Percentiles rank a stretch among this genome's conserved stretches.
These are phyloP conservation scores for Nicotiana rustica DNA, from an alignment of 305 asterid genomes.

Conservation along the genomic window DNA sequence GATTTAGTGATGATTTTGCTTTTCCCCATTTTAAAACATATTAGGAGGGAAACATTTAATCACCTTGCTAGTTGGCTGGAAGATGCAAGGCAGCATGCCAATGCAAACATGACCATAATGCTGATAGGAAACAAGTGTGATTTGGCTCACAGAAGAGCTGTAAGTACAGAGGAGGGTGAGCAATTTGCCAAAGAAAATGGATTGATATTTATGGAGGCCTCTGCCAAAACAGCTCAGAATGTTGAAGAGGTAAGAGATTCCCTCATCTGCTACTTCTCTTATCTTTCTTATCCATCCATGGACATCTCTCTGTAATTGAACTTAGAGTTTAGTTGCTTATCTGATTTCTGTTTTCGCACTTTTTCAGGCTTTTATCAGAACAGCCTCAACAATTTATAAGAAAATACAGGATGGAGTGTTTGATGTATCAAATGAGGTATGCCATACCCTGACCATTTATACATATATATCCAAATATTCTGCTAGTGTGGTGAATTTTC, in stretches of 20 bases:
- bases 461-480: not conserved
- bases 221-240: conserved; percentile 85
- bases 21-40: conserved; percentile 9
- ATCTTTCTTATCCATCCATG: not conserved
- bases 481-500: not conserved
- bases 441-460: not conserved
- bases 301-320: not conserved
- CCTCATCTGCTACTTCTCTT: not conserved
- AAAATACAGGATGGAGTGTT: conserved; percentile 81
- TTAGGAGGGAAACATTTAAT: conserved; percentile 79
- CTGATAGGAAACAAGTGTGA: conserved; percentile 76
- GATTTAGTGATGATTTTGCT: not conserved
- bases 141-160: conserved; percentile 75
- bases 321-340: not conserved
- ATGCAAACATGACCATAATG: conserved; percentile 74
- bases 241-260: conserved; percentile 67
- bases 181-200: conserved; percentile 87
- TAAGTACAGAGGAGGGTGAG: conserved; percentile 84
- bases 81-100: conserved; percentile 79
- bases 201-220: conserved; percentile 77
- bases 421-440: conserved; percentile 83
- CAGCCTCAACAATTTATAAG: conserved; percentile 75
- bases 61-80: conserved; percentile 85
- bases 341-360: not conserved
- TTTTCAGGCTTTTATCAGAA: conserved; percentile 70